phyloP scores from a whole-genome alignment of 192 early-diverging fungal species.

The Kappamyces sp. region DNA sequence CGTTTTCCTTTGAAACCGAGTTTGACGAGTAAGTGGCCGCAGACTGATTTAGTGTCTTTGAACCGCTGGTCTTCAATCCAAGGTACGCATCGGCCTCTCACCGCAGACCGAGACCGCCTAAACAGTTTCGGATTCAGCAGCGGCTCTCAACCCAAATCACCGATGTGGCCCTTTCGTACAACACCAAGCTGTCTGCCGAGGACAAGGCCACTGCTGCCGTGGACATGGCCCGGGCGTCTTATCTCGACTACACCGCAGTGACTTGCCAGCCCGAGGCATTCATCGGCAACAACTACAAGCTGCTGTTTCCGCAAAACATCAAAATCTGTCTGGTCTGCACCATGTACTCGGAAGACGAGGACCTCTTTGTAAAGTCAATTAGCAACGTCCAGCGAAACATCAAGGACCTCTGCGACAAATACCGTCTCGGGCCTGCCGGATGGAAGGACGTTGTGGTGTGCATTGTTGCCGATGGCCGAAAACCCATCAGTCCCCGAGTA shows the following conservation, averaged over 20 bases:
- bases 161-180: too few species aligned
- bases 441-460: constrained; percentile 94
- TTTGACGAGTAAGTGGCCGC: too few species aligned
- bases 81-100: too few species aligned
- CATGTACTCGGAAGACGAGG: constrained; percentile 72
- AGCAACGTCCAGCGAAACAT: constrained; percentile 86
- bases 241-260: constrained; percentile 91
- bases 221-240: constrained; percentile 14
- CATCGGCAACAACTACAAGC: constrained; percentile 50
- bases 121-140: too few species aligned
- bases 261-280: constrained; percentile 84
- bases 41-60: too few species aligned
- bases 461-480: constrained; percentile 86
- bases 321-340: constrained; percentile 1
- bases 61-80: too few species aligned
- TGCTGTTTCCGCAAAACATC: constrained; percentile 22
- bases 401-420: constrained; percentile 62
- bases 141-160: too few species aligned
- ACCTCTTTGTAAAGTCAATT: constrained; percentile 86
- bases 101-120: too few species aligned
- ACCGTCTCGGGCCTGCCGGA: constrained; percentile 40
- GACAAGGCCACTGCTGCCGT: constrained; percentile 13
- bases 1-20: too few species aligned
- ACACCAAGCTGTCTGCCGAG: too few species aligned
- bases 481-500: constrained; percentile 70